These are phyloP conservation scores for Cryphonectria radicalis DNA, from an alignment of 2,329 filamentous ascomycete genomes.

Conservation along the genomic window DNA sequence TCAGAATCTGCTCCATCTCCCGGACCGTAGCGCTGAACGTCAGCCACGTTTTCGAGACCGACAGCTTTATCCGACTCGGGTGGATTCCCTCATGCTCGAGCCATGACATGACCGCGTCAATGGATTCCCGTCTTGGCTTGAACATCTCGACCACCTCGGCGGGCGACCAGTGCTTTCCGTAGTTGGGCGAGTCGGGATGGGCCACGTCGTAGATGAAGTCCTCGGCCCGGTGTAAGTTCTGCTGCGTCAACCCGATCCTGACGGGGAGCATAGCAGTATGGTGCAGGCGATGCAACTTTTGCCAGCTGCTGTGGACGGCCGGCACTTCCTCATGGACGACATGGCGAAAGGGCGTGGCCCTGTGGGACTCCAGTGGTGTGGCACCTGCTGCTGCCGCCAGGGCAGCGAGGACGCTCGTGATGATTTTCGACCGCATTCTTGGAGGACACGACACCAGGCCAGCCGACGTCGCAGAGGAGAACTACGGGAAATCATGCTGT, in stretches of 20 bases:
- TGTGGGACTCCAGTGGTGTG: slow-evolving; percentile 28
- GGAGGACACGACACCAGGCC: slow-evolving; percentile 21
- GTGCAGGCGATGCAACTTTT: slow-evolving; percentile 33
- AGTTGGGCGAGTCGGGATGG: slow-evolving; percentile 48
- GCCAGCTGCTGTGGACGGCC: slow-evolving; percentile 33
- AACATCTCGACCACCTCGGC: slow-evolving; percentile 50
- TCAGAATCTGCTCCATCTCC: slow-evolving; percentile 57
- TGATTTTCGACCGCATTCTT: slow-evolving; percentile 34
- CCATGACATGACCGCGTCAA: slow-evolving; percentile 57
- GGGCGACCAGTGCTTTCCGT: slow-evolving; percentile 52
- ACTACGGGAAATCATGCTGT: neutral
- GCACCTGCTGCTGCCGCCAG: slow-evolving; percentile 37
- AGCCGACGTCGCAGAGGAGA: slow-evolving; percentile 14
- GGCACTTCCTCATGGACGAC: slow-evolving; percentile 42
- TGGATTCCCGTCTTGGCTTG: slow-evolving; percentile 47
- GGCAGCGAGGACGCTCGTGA: slow-evolving; percentile 36
- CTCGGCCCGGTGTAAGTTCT: slow-evolving; percentile 51
- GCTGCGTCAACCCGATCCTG: slow-evolving; percentile 50
- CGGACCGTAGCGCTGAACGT: slow-evolving; percentile 57
- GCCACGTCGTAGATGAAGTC: slow-evolving; percentile 49
- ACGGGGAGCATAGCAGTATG: slow-evolving; percentile 39
- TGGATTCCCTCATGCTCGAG: slow-evolving; percentile 56
- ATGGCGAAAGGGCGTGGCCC: slow-evolving; percentile 29
- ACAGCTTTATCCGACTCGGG: slow-evolving; percentile 51
- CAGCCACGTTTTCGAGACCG: slow-evolving; percentile 57